Percentiles rank a stretch among this genome's conserved stretches.
Evolutionary conservation across 2,329 filamentous ascomycete genomes (phyloP).

Genomic region (Cryphonectria radicalis): DNA sequence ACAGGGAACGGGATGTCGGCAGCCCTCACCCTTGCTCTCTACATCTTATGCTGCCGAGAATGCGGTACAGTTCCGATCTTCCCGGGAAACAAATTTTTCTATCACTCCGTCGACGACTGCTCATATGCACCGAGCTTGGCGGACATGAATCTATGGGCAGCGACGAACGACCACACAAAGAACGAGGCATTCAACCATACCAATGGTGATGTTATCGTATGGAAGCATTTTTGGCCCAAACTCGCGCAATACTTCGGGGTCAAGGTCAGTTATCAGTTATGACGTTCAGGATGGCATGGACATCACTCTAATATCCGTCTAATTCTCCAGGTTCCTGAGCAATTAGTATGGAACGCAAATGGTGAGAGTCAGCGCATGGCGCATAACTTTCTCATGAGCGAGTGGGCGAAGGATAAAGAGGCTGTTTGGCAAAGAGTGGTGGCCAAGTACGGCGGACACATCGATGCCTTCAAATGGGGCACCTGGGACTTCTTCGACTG

Average conservation of each 20-base stretch:
- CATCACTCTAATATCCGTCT: too few relatives aligned
- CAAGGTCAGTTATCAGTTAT: slow-evolving; percentile 31
- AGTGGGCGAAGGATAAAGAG: slow-evolving; percentile 29
- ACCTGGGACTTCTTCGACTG: slow-evolving; percentile 31
- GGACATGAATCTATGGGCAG: slow-evolving; percentile 36
- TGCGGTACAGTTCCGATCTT: slow-evolving; percentile 31
- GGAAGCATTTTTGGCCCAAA: slow-evolving; percentile 35
- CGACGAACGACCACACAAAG: slow-evolving; percentile 31
- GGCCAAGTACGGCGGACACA: slow-evolving; percentile 28
- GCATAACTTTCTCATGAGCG: slow-evolving; percentile 26
- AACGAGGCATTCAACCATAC: slow-evolving; percentile 37
- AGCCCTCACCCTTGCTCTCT: slow-evolving; percentile 36
- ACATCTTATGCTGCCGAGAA: slow-evolving; percentile 37
- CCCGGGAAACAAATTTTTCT: slow-evolving; percentile 38
- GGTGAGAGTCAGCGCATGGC: slow-evolving; percentile 19
- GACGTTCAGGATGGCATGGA: too few relatives aligned
- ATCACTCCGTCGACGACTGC: slow-evolving; percentile 36
- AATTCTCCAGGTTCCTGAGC: slow-evolving; percentile 16
- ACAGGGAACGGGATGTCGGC: slow-evolving; percentile 38
- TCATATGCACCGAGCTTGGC: slow-evolving; percentile 37
- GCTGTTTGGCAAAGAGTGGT: slow-evolving; percentile 25
- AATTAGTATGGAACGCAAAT: slow-evolving; percentile 19
- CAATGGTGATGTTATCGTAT: slow-evolving; percentile 38
- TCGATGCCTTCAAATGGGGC: slow-evolving; percentile 29
- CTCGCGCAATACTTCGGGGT: slow-evolving; percentile 34